These are phyloP conservation scores for Clavariopsis aquatica DNA, from an alignment of 495 filamentous ascomycete genomes.

Conservation along the genomic window DNA sequence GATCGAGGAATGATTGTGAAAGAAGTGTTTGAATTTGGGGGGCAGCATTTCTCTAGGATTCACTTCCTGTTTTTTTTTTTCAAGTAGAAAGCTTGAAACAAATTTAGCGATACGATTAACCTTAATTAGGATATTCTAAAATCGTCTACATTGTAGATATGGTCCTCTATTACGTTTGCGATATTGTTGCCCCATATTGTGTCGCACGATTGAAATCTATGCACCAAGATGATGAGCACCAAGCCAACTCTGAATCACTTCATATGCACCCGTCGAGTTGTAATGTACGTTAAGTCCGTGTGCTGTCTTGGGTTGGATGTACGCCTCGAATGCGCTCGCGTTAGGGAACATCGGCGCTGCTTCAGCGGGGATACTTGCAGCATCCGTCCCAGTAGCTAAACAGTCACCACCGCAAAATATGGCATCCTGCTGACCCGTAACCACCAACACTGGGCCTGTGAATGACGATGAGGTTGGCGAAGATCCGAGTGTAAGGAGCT, in stretches of 20 bases:
- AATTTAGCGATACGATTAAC: too few species aligned
- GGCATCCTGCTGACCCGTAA: constrained; percentile 53
- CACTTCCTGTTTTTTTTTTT: too few species aligned
- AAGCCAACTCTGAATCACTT: constrained; percentile 45
- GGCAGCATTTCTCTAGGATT: neutral
- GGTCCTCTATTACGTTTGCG: too few species aligned
- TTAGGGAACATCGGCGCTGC: constrained; percentile 48
- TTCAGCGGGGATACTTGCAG: constrained; percentile 48
- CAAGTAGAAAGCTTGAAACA: too few species aligned
- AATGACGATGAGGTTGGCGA: constrained; percentile 43
- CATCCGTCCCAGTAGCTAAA: constrained; percentile 40
- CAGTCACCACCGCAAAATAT: constrained; percentile 59
- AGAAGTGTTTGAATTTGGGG: neutral
- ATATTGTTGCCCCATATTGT: too few species aligned
- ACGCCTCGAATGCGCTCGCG: constrained; percentile 48
- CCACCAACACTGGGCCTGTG: constrained; percentile 52
- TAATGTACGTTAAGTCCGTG: constrained; percentile 58
- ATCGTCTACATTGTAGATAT: neutral
- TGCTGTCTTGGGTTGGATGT: constrained; percentile 53
- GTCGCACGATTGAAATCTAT: too few species aligned
- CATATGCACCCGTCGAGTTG: constrained; percentile 50
- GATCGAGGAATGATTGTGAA: neutral
- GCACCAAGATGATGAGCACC: constrained; percentile 39
- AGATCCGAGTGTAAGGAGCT: constrained; percentile 50
- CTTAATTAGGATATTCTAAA: neutral